phyloP scores from a whole-genome alignment of 1,284 basidiomycete genomes.

The Moesziomyces sp. region DNA sequence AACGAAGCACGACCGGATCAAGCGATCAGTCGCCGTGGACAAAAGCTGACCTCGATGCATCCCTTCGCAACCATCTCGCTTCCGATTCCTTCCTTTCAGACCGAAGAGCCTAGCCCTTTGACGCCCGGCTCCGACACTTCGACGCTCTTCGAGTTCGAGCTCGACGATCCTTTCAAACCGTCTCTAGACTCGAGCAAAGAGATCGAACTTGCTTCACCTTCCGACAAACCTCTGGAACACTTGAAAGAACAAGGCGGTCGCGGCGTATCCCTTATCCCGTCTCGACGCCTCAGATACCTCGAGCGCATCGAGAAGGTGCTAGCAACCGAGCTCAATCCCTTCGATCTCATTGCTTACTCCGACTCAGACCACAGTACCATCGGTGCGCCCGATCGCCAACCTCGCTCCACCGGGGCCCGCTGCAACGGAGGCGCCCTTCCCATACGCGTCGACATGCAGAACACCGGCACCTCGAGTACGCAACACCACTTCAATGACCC shows the following conservation, averaged over 20 bases:
- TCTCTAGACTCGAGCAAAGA: conserved; percentile 9
- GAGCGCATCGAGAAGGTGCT: conserved; percentile 39
- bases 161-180: conserved; percentile 9
- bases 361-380: conserved; percentile 4
- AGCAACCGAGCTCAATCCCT: conserved; percentile 33
- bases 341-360: conserved; percentile 29
- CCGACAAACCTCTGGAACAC: conserved; percentile 20
- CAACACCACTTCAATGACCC: conserved; percentile 2
- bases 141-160: conserved; percentile 33
- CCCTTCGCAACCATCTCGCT: conserved; percentile 19
- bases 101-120: conserved; percentile 21
- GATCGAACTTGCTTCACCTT: conserved; percentile 19
- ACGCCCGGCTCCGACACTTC: conserved; percentile 41
- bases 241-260: background rate
- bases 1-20: conserved; percentile 7
- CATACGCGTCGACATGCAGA: conserved; percentile 29
- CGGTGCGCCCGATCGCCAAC: conserved; percentile 4
- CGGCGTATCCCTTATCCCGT: background rate
- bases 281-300: conserved; percentile 24
- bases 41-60: conserved; percentile 31
- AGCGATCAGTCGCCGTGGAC: conserved; percentile 10
- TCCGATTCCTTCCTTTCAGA: conserved; percentile 12
- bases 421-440: conserved; percentile 8
- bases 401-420: conserved; percentile 9
- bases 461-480: conserved; percentile 2